phyloP scores from a whole-genome alignment of 257 asterid species.

The Agastache rugosa region DNA sequence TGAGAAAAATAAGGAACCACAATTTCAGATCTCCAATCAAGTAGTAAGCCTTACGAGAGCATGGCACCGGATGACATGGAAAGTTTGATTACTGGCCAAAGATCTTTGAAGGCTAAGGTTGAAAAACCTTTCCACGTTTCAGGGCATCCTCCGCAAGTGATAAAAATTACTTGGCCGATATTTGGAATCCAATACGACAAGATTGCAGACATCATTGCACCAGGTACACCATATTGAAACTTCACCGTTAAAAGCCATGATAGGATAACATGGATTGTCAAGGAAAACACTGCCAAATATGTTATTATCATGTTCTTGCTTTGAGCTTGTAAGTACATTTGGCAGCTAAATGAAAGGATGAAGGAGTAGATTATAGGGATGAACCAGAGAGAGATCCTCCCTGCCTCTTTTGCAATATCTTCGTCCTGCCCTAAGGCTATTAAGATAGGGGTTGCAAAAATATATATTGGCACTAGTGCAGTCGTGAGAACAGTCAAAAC shows the following conservation, averaged over 20 bases:
- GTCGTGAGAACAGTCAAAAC: constrained; percentile 50
- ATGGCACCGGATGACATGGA: constrained; percentile 82
- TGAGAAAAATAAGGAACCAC: background rate
- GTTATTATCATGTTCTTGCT: constrained; percentile 79
- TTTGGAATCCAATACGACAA: constrained; percentile 79
- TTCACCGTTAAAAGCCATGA: constrained; percentile 73
- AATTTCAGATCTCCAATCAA: background rate
- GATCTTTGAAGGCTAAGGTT: constrained; percentile 65
- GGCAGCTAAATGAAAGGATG: constrained; percentile 65
- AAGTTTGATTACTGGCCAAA: constrained; percentile 69
- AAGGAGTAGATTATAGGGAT: constrained; percentile 65
- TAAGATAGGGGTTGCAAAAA: constrained; percentile 62
- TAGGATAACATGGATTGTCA: constrained; percentile 57
- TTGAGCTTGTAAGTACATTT: constrained; percentile 81
- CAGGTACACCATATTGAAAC: constrained; percentile 56
- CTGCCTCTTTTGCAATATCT: constrained; percentile 52
- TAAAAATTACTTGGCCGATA: constrained; percentile 57
- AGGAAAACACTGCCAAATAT: constrained; percentile 55
- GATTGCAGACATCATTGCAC: constrained; percentile 70
- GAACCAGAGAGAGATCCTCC: constrained; percentile 60
- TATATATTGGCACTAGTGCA: constrained; percentile 52
- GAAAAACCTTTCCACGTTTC: constrained; percentile 86
- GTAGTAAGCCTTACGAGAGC: constrained; percentile 58
- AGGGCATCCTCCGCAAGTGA: constrained; percentile 65
- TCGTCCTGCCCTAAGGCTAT: constrained; percentile 73